Base-by-base conservation (phyloP, 768 basidiomycete species). In the Pleurotus tuoliensis region DNA sequence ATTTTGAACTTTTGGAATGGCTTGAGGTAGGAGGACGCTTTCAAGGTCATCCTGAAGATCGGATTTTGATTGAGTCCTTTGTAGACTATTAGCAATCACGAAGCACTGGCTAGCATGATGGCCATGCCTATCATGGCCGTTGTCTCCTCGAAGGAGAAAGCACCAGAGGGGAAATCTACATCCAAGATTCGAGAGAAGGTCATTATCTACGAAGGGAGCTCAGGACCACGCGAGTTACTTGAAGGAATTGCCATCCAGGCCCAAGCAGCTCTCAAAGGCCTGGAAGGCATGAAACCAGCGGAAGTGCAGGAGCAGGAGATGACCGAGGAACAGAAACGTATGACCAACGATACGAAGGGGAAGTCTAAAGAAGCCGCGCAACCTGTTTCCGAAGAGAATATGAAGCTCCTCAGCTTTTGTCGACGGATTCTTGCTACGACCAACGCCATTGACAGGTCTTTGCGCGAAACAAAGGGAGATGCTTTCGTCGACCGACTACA, bases 41-140 rank as follows among this genome's bases (percentile, higher is more conserved):
- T 53, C 15, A 38, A 47, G 55, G 24, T 22, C 20, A 46, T 27
- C 57, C 47, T 49, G 18, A 47, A 25, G 24, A 25, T 25, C 41
- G 41, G 12, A 54, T 58, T 47, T 52, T 62, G 56, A 58, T 55
- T 13, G 47, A 27, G 22, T 39, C 41, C 54, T 39, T 47, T 58
- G 15, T 55, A 97, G 94, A 93, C 91, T 0, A 89, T 98, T 46
- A 95, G 94, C 5, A 87, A 87, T 62, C 94, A 97, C 60, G 95
- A 96, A 76, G 89, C 92, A 4, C 72, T 97, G 40, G 92, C 92
- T 13, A 92, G 90, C 59, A 94, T 95, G 89, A 92, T 96, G 84
- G 93, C 92, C 1, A 96, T 95, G 92, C 93, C 94, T 5, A 92
- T 92, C 66, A 94, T 94, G 93, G 84, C 86, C n/a, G 82, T 84